Evolutionary conservation across 371 early-diverging fungal species (phyloP).

Genomic region (Mortierella sp.): DNA sequence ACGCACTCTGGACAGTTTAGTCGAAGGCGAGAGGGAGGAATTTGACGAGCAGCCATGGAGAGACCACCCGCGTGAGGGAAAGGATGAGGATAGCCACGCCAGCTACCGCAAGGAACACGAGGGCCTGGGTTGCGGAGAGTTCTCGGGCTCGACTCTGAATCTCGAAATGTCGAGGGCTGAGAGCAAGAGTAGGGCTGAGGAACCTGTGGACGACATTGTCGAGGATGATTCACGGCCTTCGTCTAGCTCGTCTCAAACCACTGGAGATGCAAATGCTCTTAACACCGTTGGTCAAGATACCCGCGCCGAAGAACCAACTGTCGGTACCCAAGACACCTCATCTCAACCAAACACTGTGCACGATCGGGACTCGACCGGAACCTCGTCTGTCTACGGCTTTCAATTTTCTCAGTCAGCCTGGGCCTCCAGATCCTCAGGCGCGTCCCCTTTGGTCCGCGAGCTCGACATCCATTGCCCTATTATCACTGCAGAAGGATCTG

Average conservation of each 20-base stretch:
- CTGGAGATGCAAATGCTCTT: not conserved
- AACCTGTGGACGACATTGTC: not conserved
- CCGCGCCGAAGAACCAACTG: not conserved
- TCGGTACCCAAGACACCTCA: not conserved
- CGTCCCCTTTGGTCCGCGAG: constrained; percentile 27
- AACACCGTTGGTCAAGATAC: not conserved
- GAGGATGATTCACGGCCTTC: not conserved
- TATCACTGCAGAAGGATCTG: constrained; percentile 25
- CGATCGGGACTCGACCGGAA: not conserved
- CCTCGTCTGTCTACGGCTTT: not conserved
- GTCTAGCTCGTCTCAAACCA: not conserved
- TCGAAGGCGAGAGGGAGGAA: not conserved
- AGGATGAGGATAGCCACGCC: not conserved
- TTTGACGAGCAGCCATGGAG: constrained; percentile 24
- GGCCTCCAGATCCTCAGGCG: constrained; percentile 13
- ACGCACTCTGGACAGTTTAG: not conserved
- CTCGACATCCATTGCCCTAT: constrained; percentile 41
- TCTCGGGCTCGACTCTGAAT: constrained; percentile 11
- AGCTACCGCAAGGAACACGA: not conserved
- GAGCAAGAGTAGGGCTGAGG: constrained; percentile 3
- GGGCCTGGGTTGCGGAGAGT: not conserved
- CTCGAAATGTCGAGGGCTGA: constrained; percentile 4
- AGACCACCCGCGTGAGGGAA: constrained; percentile 1
- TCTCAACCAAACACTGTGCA: not conserved
- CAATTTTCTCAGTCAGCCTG: not conserved